Evolutionary conservation across 2,329 filamentous ascomycete genomes (phyloP).

Genomic region (Aureobasidium sp.): DNA sequence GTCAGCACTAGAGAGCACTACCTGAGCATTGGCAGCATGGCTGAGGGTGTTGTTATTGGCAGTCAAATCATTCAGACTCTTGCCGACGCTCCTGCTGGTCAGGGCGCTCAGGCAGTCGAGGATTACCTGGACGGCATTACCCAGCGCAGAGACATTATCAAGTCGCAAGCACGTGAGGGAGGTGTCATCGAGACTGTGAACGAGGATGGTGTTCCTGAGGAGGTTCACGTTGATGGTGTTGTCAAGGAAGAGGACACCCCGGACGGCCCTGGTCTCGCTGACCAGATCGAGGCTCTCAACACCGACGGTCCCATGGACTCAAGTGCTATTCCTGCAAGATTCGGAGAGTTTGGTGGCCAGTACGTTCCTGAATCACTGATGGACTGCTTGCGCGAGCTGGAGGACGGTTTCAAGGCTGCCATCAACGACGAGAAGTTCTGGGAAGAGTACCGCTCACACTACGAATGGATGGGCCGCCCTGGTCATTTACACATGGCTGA

Average conservation of each 20-base stretch:
- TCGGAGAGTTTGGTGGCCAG: conserved; percentile 93
- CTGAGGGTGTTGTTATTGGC: conserved; percentile 93
- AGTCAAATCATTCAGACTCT: conserved; percentile 88
- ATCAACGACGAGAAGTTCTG: conserved; percentile 87
- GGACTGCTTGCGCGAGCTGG: conserved; percentile 88
- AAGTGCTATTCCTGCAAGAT: conserved; percentile 68
- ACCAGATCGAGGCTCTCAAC: conserved; percentile 78
- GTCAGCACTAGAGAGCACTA: conserved; percentile 96
- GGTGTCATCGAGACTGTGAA: conserved; percentile 63
- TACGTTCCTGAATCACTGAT: conserved; percentile 97
- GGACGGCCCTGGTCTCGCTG: conserved; percentile 64
- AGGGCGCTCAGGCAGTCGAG: conserved; percentile 66
- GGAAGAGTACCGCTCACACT: conserved; percentile 94
- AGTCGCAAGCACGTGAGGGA: conserved; percentile 54
- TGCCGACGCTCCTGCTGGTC: conserved; percentile 57
- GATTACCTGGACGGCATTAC: conserved; percentile 77
- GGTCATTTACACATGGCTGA: conserved; percentile 86
- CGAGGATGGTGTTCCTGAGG: conserved; percentile 53
- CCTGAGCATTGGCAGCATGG: conserved; percentile 70
- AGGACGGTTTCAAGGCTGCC: conserved; percentile 82
- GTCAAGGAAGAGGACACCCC: conserved; percentile 52
- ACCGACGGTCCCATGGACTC: conserved; percentile 42
- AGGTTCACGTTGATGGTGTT: conserved; percentile 61
- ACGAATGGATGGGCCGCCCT: conserved; percentile 93
- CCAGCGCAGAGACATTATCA: conserved; percentile 37